These are phyloP conservation scores for Trifolium subterraneum DNA, from an alignment of 306 rosid genomes.

Conservation along the genomic window DNA sequence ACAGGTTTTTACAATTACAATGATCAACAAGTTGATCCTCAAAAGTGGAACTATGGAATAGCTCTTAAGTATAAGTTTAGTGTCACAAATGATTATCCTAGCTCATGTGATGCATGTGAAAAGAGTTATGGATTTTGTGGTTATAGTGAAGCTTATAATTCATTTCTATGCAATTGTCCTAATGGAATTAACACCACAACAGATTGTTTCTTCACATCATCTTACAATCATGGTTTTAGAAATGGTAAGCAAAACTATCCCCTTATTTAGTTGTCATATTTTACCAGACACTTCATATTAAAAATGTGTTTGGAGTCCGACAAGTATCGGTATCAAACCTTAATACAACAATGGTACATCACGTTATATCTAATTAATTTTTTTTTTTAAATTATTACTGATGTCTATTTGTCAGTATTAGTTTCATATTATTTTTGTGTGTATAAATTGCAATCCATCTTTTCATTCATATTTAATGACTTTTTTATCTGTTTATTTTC, in stretches of 20 bases:
- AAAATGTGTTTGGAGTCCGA: no score
- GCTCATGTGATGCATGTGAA: constrained; percentile 69
- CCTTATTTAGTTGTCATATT: background rate
- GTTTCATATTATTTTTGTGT: no score
- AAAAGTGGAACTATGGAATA: constrained; percentile 86
- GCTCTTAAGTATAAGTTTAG: constrained; percentile 78
- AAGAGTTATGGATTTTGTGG: constrained; percentile 74
- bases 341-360: background rate
- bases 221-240: constrained; percentile 53
- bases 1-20: constrained; percentile 81
- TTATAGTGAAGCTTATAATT: constrained; percentile 49
- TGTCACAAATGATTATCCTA: constrained; percentile 73
- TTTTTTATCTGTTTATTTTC: constrained; percentile 43
- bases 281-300: background rate
- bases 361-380: background rate
- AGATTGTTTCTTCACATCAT: constrained; percentile 65
- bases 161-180: constrained; percentile 80
- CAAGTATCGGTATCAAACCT: background rate
- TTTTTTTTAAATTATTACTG: background rate
- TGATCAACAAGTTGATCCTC: constrained; percentile 65
- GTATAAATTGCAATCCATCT: no score
- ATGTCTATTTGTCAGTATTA: background rate
- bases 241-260: constrained; percentile 50
- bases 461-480: background rate
- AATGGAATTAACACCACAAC: constrained; percentile 69